These are phyloP conservation scores for Durio zibethinus DNA, from an alignment of 345 rosid species.

Conservation along the genomic window DNA sequence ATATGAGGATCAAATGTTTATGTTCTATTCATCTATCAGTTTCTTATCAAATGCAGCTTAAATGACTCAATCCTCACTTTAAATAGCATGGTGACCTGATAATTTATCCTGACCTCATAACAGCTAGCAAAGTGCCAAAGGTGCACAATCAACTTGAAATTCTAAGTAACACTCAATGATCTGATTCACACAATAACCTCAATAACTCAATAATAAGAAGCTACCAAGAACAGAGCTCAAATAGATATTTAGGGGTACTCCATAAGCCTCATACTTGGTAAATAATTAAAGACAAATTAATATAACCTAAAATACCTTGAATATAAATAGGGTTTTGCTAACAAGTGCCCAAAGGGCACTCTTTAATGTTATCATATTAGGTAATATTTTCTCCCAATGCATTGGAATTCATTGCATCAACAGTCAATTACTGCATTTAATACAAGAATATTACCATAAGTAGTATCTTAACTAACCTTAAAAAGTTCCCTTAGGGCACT, in stretches of 20 bases:
- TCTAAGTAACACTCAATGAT: neutral
- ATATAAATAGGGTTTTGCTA: neutral
- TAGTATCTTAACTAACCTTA: neutral
- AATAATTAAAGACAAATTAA: neutral
- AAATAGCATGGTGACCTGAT: neutral
- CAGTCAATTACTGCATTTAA: neutral
- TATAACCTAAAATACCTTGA: neutral
- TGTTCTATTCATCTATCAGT: neutral
- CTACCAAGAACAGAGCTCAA: neutral
- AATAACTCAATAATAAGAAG: neutral
- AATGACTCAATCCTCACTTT: neutral
- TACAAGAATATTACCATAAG: neutral
- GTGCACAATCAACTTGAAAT: neutral
- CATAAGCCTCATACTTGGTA: neutral
- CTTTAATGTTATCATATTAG: neutral
- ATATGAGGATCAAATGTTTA: constrained; percentile 1
- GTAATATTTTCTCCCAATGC: neutral
- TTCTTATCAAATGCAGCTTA: constrained; percentile 8
- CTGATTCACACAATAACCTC: neutral
- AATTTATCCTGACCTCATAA: neutral
- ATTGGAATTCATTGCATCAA: neutral
- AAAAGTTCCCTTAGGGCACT: neutral
- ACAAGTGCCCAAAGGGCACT: neutral
- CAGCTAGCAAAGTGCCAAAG: constrained; percentile 3
- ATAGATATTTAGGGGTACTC: neutral